A percentile compares a stretch with the other conserved stretches of the same genome.
Conservation (phyloP, 2,329 filamentous ascomycete species). For the Grosmannia clavigera region DNA sequence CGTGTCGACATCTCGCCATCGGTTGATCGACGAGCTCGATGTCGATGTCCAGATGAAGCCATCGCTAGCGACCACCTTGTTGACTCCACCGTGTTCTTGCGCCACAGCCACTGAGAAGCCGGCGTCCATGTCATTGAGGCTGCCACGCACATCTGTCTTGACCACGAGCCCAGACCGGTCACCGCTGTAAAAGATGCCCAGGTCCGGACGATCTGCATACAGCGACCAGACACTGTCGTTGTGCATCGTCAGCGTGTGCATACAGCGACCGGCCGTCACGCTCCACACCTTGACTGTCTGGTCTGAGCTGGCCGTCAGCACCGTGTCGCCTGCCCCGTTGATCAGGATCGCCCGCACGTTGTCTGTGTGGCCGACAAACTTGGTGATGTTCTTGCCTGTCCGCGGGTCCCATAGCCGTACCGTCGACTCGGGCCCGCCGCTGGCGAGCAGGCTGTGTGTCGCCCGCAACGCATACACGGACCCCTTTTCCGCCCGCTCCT, state of each 20-base stretch:
- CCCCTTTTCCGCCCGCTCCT: conserved; percentile 78
- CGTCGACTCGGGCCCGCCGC: conserved; percentile 86
- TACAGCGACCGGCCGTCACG: conserved; percentile 84
- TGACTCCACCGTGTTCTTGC: conserved; percentile 79
- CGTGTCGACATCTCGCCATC: conserved; percentile 81
- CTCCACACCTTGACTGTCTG: conserved; percentile 98
- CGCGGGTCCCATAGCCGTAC: conserved; percentile 86
- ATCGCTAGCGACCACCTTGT: conserved; percentile 53
- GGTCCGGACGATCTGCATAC: conserved; percentile 73
- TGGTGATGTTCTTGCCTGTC: conserved; percentile 76
- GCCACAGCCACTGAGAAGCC: conserved; percentile 82
- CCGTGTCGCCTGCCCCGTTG: conserved; percentile 75
- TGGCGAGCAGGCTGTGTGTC: conserved; percentile 70
- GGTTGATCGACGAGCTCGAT: conserved; percentile 79
- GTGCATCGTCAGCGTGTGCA: conserved; percentile 98
- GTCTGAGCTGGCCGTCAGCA: conserved; percentile 90
- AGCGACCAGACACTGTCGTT: conserved; percentile 96
- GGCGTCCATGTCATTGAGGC: conserved; percentile 49
- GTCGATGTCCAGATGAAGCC: conserved; percentile 86
- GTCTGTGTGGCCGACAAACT: conserved; percentile 93
- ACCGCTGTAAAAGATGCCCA: conserved; percentile 87
- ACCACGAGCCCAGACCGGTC: conserved; percentile 89
- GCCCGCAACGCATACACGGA: conserved; percentile 86
- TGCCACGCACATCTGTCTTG: conserved; percentile 76
- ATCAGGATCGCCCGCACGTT: conserved; percentile 86